Evolutionary conservation across 2,329 filamentous ascomycete genomes (phyloP), one percentile per base, ranked within the genome.

Genomic region (Leptographium procerum): DNA sequence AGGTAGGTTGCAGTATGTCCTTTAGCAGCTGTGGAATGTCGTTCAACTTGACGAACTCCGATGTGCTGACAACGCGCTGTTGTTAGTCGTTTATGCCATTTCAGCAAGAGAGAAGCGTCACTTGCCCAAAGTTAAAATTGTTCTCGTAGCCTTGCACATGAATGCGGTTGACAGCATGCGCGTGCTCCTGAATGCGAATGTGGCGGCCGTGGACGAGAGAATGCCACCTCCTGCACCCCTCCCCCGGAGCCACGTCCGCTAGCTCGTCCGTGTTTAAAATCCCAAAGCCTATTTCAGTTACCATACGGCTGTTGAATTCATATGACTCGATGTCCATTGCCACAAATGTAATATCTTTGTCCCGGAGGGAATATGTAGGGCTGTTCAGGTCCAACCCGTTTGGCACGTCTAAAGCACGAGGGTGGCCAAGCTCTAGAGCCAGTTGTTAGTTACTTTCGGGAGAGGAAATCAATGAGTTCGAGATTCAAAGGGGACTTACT

Each of bases 281-380:
- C 1, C 89, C 86, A 47, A 99, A 76, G 1, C 94, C 94, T 45
- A 99, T 78, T 70, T 99, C 94, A 0, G 91, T 95, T 60, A 97
- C 79, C 14, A 81, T 75, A 36, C 77, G 74, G 14, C 83, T 80
- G 51, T 81, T 75, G 26, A 73, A 72, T 69, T 99, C 94, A 59
- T 85, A 89, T 1, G 86, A 84, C 70, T 99, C 94, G 34, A 94
- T 75, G 65, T 99, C 94, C 51, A 97, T 76, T 61, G 81, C 84
- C 60, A 96, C 76, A 64, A 96, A 87, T 9, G 95, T 77, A 0
- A 83, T 77, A n/a, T 77, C 74, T 13, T 70, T 66, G 31, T 84
- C 80, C 56, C 78, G 77, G 0, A 69, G 60, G 60, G 76, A 78
- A 0, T 76, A 75, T 2, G 71, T 70, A 0, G 74, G 70, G 45